These are phyloP conservation scores for Thelonectria olida DNA, from an alignment of 2,329 filamentous ascomycete genomes.

Conservation along the genomic window DNA sequence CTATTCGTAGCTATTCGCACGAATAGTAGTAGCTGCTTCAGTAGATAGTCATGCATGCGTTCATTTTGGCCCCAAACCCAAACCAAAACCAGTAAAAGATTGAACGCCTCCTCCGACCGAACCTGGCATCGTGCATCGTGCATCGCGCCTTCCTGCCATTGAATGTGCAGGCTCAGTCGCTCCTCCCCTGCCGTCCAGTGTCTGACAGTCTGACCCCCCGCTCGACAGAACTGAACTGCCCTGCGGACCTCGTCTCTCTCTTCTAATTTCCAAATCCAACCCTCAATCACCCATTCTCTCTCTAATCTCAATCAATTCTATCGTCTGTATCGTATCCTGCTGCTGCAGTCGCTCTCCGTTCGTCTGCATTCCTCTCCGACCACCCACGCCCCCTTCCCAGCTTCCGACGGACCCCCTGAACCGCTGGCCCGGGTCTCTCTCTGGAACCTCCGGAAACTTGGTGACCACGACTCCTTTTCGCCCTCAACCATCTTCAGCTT, in stretches of 20 bases:
- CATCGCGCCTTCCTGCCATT: conserved; percentile 21
- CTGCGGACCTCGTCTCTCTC: neutral
- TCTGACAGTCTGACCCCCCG: neutral
- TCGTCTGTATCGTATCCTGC: neutral
- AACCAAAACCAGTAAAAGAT: conserved; percentile 17
- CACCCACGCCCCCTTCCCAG: neutral
- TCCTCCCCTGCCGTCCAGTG: conserved; percentile 1
- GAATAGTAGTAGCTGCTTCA: neutral
- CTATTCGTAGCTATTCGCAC: too few relatives aligned
- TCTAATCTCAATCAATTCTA: neutral
- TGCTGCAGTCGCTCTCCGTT: neutral
- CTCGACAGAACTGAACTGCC: too few relatives aligned
- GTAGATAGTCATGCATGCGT: conserved; percentile 1
- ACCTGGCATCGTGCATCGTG: neutral
- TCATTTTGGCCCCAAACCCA: neutral
- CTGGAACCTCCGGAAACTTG: conserved; percentile 12
- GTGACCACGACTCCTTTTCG: conserved; percentile 1
- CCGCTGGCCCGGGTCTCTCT: neutral
- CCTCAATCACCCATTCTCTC: neutral
- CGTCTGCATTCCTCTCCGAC: neutral
- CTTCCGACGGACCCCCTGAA: neutral
- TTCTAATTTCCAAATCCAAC: neutral
- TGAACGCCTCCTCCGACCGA: conserved; percentile 21
- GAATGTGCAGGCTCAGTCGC: too few relatives aligned
- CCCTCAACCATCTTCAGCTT: neutral